phyloP scores from a whole-genome alignment of 495 filamentous ascomycete genomes.

The Melanomma pulvis-pyrius region DNA sequence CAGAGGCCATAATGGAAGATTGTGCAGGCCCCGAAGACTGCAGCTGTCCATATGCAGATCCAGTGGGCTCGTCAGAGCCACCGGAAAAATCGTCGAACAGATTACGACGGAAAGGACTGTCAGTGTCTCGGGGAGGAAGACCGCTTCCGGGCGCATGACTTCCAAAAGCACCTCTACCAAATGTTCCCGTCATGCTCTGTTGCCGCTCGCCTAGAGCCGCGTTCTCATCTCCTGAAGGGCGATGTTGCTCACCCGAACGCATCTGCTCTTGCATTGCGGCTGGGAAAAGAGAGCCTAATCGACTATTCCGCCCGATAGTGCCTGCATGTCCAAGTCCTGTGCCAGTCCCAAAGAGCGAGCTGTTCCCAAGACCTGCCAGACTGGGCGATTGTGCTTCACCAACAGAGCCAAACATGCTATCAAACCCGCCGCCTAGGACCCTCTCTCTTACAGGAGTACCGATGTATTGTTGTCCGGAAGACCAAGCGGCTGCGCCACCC shows the following conservation, averaged over 20 bases:
- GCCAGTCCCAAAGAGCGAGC: constrained; percentile 52
- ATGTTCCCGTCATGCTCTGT: constrained; percentile 41
- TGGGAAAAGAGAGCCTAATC: constrained; percentile 85
- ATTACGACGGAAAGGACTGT: constrained; percentile 65
- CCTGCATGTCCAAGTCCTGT: constrained; percentile 60
- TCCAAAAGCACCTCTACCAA: constrained; percentile 52
- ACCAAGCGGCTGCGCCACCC: constrained; percentile 66
- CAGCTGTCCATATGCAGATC: constrained; percentile 23
- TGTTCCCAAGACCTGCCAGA: constrained; percentile 58
- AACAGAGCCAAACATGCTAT: constrained; percentile 69
- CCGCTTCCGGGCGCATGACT: constrained; percentile 59
- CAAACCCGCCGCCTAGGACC: constrained; percentile 68
- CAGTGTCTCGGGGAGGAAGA: constrained; percentile 55
- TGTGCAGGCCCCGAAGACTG: constrained; percentile 23
- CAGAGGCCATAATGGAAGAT: constrained; percentile 26
- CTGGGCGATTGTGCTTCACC: constrained; percentile 77
- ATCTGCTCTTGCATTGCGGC: constrained; percentile 86
- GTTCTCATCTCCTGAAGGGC: constrained; percentile 58
- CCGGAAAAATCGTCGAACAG: constrained; percentile 59
- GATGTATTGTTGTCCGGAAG: constrained; percentile 58
- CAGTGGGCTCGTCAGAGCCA: constrained; percentile 44
- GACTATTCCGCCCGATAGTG: constrained; percentile 72
- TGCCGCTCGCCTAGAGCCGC: constrained; percentile 33
- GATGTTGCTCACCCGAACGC: constrained; percentile 53
- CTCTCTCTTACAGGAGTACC: constrained; percentile 80